Evolutionary conservation across 1,139 yeast genomes (phyloP).

Genomic region (Kodamaea sp.): DNA sequence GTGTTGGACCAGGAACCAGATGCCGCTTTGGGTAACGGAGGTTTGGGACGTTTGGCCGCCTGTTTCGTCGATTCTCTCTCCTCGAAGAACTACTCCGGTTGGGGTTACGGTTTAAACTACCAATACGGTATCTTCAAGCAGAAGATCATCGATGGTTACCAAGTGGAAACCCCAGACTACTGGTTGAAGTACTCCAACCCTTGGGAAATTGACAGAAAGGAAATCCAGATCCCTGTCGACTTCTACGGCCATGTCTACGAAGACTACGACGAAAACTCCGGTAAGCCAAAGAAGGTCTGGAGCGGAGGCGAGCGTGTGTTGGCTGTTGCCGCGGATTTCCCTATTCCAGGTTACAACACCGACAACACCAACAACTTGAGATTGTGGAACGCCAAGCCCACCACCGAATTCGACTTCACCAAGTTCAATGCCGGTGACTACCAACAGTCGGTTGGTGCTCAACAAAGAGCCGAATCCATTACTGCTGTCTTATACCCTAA

Average conservation of each 20-base stretch:
- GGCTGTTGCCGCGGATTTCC: slow-evolving; percentile 93
- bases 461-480: slow-evolving; percentile 87
- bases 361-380: slow-evolving; percentile 85
- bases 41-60: slow-evolving; percentile 92
- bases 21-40: slow-evolving; percentile 95
- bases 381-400: slow-evolving; percentile 89
- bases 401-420: slow-evolving; percentile 87
- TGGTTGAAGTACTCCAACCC: slow-evolving; percentile 89
- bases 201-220: slow-evolving; percentile 88
- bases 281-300: slow-evolving; percentile 65
- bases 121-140: slow-evolving; percentile 94
- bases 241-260: slow-evolving; percentile 84
- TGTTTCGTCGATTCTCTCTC: slow-evolving; percentile 90
- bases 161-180: slow-evolving; percentile 91
- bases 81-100: slow-evolving; percentile 85
- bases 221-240: slow-evolving; percentile 89
- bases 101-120: slow-evolving; percentile 96
- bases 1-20: slow-evolving; percentile 85
- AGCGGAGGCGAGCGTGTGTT: slow-evolving; percentile 85
- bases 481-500: slow-evolving; percentile 92
- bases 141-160: slow-evolving; percentile 87
- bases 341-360: slow-evolving; percentile 89
- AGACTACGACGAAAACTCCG: slow-evolving; percentile 51
- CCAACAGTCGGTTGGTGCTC: slow-evolving; percentile 77
- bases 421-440: slow-evolving; percentile 94